A percentile compares a stretch with the other conserved stretches of the same genome.
Evolutionary conservation across 352 stramenopile genomes (phyloP).

Genomic region (Pythium chondricola): DNA sequence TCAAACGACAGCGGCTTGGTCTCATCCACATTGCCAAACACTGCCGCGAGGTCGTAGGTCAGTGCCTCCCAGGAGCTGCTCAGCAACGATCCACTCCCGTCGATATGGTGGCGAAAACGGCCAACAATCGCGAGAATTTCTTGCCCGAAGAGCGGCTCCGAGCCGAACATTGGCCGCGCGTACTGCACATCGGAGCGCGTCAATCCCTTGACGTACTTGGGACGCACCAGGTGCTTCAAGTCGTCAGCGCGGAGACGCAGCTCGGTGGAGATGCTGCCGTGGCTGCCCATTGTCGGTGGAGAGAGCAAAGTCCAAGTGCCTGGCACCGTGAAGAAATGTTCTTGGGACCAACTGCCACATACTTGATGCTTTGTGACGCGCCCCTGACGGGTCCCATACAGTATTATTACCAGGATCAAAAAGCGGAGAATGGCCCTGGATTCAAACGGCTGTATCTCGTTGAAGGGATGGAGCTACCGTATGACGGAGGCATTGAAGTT

Average conservation of each 20-base stretch:
- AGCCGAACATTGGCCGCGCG: conserved; percentile 13
- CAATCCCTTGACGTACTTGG: conserved; percentile 20
- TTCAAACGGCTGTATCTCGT: too few species aligned
- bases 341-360: too few species aligned
- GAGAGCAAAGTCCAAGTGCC: neutral
- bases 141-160: conserved; percentile 20
- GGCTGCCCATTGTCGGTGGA: conserved; percentile 10
- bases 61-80: conserved; percentile 16
- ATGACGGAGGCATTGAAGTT: too few species aligned
- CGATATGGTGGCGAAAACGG: conserved; percentile 19
- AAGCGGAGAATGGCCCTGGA: too few species aligned
- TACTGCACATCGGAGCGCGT: conserved; percentile 19
- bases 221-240: conserved; percentile 20
- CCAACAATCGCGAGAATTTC: conserved; percentile 17
- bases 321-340: too few species aligned
- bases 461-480: too few species aligned
- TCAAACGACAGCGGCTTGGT: conserved; percentile 1
- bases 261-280: conserved; percentile 18
- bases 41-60: conserved; percentile 18
- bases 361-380: too few species aligned
- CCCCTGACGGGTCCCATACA: too few species aligned
- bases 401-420: too few species aligned
- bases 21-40: conserved; percentile 6
- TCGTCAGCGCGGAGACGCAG: conserved; percentile 16
- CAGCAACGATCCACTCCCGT: conserved; percentile 17